These are phyloP conservation scores for Sporothrix phasma DNA, from an alignment of 2,329 filamentous ascomycete species.

Conservation along the genomic window DNA sequence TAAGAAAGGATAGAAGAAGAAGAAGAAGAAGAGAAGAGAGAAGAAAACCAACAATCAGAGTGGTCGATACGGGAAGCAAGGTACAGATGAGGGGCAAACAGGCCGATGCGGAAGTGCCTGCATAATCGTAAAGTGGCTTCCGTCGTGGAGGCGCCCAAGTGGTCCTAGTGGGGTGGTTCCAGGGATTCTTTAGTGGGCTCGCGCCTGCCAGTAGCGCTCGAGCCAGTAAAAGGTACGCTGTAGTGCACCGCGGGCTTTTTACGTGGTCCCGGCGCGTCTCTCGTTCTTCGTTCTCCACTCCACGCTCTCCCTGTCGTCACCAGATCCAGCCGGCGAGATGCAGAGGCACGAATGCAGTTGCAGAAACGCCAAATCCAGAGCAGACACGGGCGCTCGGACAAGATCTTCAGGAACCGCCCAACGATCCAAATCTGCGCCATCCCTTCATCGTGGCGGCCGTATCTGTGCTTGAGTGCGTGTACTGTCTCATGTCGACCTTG, in stretches of 20 bases:
- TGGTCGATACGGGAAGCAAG: no score
- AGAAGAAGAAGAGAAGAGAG: background rate
- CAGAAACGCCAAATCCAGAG: no score
- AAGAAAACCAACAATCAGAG: background rate
- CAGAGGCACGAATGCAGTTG: no score
- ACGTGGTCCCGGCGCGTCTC: background rate
- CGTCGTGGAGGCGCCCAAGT: background rate
- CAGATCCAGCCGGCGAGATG: background rate
- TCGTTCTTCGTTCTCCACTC: background rate
- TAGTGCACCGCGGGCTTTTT: background rate
- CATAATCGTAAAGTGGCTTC: background rate
- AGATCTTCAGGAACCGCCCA: no score
- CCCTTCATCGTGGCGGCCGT: background rate
- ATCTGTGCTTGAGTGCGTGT: background rate
- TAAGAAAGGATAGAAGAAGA: background rate
- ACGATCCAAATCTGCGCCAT: constrained; percentile 9
- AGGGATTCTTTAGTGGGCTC: background rate
- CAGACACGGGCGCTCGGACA: no score
- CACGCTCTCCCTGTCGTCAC: background rate
- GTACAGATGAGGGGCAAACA: no score
- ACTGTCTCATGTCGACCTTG: background rate
- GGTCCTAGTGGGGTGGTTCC: background rate
- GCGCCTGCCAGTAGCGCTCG: background rate
- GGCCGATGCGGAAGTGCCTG: constrained; percentile 4
- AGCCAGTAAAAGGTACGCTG: constrained; percentile 1